Evolutionary conservation across 2,329 filamentous ascomycete genomes (phyloP).

Genomic region (Microsporum ferrugineum): DNA sequence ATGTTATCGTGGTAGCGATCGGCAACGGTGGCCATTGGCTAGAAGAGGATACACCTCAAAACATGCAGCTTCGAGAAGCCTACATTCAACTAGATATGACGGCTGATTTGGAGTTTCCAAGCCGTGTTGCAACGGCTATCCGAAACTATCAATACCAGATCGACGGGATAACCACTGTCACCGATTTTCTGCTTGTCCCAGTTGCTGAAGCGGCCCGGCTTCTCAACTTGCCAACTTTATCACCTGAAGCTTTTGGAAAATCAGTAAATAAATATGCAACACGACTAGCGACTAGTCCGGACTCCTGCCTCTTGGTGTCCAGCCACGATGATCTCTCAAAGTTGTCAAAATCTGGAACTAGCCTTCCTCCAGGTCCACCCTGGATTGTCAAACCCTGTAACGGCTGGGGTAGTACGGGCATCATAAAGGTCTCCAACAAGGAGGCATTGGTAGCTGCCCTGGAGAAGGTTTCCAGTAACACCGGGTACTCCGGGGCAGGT

Average conservation of each 20-base stretch:
- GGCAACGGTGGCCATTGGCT: constrained; percentile 32
- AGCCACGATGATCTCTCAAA: neutral
- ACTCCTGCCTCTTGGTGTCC: no score
- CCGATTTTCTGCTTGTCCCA: neutral
- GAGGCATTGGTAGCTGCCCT: neutral
- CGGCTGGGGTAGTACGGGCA: constrained; percentile 25
- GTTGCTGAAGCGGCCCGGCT: neutral
- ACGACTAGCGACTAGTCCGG: neutral
- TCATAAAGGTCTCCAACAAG: constrained; percentile 11
- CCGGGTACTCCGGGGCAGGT: neutral
- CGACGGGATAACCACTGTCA: neutral
- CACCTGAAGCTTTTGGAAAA: neutral
- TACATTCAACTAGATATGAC: constrained; percentile 15
- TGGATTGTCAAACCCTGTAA: constrained; percentile 30
- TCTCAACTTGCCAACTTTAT: neutral
- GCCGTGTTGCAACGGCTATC: neutral
- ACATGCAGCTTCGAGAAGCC: constrained; percentile 22
- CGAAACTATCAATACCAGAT: constrained; percentile 6
- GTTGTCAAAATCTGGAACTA: neutral
- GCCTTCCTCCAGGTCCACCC: constrained; percentile 16
- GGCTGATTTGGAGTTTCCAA: neutral
- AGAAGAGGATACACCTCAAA: constrained; percentile 14
- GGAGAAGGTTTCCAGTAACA: neutral
- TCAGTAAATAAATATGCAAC: constrained; percentile 1
- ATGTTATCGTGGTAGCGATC: constrained; percentile 28